Conservation (phyloP, 495 filamentous ascomycete genomes). For the Aspergillus sclerotiicarbonarius region DNA sequence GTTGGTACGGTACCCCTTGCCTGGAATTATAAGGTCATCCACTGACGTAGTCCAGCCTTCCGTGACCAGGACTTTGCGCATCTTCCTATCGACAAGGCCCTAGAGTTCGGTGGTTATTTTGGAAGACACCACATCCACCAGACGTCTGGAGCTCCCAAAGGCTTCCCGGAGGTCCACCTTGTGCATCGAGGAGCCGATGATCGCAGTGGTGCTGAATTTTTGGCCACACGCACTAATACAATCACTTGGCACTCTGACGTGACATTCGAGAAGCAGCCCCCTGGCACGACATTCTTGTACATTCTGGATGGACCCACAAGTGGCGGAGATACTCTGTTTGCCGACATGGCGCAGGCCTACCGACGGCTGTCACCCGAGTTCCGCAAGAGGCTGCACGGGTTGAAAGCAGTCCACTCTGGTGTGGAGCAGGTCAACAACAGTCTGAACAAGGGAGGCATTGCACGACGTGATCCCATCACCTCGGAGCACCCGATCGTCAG, state of each 20-base stretch:
- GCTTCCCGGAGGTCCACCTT: conserved; percentile 59
- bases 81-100: conserved; percentile 53
- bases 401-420: conserved; percentile 59
- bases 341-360: conserved; percentile 57
- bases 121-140: conserved; percentile 63
- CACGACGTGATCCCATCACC: conserved; percentile 53
- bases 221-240: conserved; percentile 53
- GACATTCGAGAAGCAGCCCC: conserved; percentile 63
- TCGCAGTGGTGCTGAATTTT: conserved; percentile 46
- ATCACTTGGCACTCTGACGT: conserved; percentile 67
- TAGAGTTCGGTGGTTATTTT: conserved; percentile 59
- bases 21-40: background rate
- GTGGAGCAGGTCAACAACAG: conserved; percentile 52
- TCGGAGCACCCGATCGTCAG: conserved; percentile 60
- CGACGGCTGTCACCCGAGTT: conserved; percentile 55
- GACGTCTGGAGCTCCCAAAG: conserved; percentile 58
- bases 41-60: conserved; percentile 42
- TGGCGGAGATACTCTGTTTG: conserved; percentile 66
- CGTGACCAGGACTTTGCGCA: conserved; percentile 61
- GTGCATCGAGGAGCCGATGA: conserved; percentile 58
- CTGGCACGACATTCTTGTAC: conserved; percentile 65
- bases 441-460: conserved; percentile 47
- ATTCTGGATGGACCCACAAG: conserved; percentile 57
- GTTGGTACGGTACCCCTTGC: conserved; percentile 36
- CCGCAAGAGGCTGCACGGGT: conserved; percentile 55